These are phyloP conservation scores for Gaertneriomyces sp. DNA, from an alignment of 192 early-diverging fungal genomes.

Conservation along the genomic window DNA sequence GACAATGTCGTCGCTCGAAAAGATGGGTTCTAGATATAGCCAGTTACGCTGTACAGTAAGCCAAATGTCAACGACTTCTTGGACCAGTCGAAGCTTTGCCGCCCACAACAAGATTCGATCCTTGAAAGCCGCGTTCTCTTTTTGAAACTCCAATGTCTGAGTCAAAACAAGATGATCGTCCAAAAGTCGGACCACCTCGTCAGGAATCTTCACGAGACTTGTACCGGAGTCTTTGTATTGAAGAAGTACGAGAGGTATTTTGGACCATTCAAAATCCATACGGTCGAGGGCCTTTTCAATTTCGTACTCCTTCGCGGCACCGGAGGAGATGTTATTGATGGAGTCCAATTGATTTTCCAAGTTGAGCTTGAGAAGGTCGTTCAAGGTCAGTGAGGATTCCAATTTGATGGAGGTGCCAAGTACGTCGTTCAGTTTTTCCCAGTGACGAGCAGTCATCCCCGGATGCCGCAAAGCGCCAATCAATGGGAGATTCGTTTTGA, in stretches of 20 bases:
- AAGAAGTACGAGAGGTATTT: slow-evolving; percentile 51
- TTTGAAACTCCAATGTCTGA: slow-evolving; percentile 60
- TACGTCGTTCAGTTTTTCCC: slow-evolving; percentile 53
- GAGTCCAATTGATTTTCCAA: slow-evolving; percentile 49
- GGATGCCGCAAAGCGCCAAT: slow-evolving; percentile 60
- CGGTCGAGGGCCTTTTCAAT: slow-evolving; percentile 60
- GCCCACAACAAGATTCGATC: slow-evolving; percentile 57
- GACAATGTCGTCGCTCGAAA: slow-evolving; percentile 58
- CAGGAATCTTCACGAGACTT: slow-evolving; percentile 56
- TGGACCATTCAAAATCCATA: slow-evolving; percentile 59
- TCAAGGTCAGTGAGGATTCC: slow-evolving; percentile 46
- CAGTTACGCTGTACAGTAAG: slow-evolving; percentile 57
- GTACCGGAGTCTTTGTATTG: slow-evolving; percentile 62
- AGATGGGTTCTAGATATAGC: slow-evolving; percentile 63
- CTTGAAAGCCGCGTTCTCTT: slow-evolving; percentile 59
- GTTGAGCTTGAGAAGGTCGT: slow-evolving; percentile 53
- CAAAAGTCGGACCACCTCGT: slow-evolving; percentile 52
- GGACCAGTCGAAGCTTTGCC: slow-evolving; percentile 53
- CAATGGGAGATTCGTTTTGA: slow-evolving; percentile 56
- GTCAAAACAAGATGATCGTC: slow-evolving; percentile 65
- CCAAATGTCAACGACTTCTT: slow-evolving; percentile 61
- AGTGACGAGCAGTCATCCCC: slow-evolving; percentile 60
- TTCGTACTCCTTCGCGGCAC: slow-evolving; percentile 61
- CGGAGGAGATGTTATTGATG: slow-evolving; percentile 59
- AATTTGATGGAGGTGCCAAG: slow-evolving; percentile 49